phyloP scores from a whole-genome alignment of 768 basidiomycete genomes.

The Boletus pseudo-olivaceus region DNA sequence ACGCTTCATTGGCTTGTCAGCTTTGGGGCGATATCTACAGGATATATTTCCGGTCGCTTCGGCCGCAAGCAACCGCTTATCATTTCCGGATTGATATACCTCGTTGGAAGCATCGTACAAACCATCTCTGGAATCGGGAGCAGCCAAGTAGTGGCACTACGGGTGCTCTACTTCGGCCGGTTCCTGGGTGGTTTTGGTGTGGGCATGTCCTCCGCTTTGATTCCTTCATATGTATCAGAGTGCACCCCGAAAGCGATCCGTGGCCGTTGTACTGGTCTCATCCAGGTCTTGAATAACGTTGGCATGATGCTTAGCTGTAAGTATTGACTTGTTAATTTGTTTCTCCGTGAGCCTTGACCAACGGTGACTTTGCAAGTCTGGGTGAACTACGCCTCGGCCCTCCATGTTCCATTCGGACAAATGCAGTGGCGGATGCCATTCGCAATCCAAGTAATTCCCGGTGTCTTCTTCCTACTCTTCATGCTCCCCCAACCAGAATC shows the following conservation, averaged over 20 bases:
- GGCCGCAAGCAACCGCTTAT: constrained; percentile 47
- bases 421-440: constrained; percentile 55
- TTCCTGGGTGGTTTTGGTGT: constrained; percentile 62
- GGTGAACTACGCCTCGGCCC: constrained; percentile 45
- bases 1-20: constrained; percentile 12
- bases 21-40: constrained; percentile 43
- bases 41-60: constrained; percentile 38
- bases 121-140: constrained; percentile 41
- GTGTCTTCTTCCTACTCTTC: constrained; percentile 42
- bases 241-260: constrained; percentile 46
- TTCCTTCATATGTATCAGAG: constrained; percentile 52
- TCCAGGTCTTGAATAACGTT: constrained; percentile 33
- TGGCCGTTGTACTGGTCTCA: constrained; percentile 47
- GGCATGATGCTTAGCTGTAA: constrained; percentile 37
- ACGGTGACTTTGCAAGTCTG: constrained; percentile 33
- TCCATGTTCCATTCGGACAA: constrained; percentile 35
- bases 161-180: constrained; percentile 44
- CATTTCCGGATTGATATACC: constrained; percentile 42
- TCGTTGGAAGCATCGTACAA: constrained; percentile 49
- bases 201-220: constrained; percentile 49
- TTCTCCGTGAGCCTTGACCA: neutral
- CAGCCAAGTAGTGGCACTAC: constrained; percentile 32
- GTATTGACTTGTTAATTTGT: neutral
- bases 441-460: constrained; percentile 50
- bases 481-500: constrained; percentile 54